A percentile compares a stretch with the other conserved stretches of the same genome.
Evolutionary conservation across 768 basidiomycete species (phyloP).

Genomic region (Suillus spraguei): DNA sequence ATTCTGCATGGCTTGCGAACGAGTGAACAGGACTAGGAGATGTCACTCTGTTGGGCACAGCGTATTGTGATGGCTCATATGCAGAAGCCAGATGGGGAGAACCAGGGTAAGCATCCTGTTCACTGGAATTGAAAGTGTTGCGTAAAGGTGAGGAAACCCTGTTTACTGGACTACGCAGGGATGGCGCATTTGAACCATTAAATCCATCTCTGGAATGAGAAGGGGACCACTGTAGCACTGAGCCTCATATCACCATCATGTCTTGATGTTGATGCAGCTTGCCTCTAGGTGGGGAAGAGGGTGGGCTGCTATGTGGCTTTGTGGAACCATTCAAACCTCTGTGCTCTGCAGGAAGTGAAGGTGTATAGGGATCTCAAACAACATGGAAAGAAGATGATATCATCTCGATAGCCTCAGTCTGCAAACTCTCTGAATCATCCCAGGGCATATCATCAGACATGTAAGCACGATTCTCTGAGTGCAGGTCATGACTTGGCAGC

Average conservation of each 20-base stretch:
- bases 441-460: constrained; percentile 21
- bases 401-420: not conserved
- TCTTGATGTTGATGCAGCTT: constrained; percentile 13
- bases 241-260: constrained; percentile 1
- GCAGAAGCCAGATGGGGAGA: not conserved
- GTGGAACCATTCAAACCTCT: not conserved
- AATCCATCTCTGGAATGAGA: constrained; percentile 16
- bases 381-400: not conserved
- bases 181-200: constrained; percentile 13
- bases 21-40: constrained; percentile 31
- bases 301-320: not conserved
- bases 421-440: constrained; percentile 18
- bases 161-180: constrained; percentile 16
- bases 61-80: constrained; percentile 10
- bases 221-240: constrained; percentile 10
- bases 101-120: constrained; percentile 6
- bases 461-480: constrained; percentile 10
- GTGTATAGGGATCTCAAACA: not conserved
- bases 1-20: constrained; percentile 17
- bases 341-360: not conserved
- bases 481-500: constrained; percentile 3
- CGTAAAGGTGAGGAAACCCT: constrained; percentile 20
- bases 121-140: constrained; percentile 11
- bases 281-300: constrained; percentile 11
- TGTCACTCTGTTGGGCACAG: constrained; percentile 19